Base-by-base conservation (phyloP, 179 eudicot species). In the Heliamphora pulchella region DNA sequence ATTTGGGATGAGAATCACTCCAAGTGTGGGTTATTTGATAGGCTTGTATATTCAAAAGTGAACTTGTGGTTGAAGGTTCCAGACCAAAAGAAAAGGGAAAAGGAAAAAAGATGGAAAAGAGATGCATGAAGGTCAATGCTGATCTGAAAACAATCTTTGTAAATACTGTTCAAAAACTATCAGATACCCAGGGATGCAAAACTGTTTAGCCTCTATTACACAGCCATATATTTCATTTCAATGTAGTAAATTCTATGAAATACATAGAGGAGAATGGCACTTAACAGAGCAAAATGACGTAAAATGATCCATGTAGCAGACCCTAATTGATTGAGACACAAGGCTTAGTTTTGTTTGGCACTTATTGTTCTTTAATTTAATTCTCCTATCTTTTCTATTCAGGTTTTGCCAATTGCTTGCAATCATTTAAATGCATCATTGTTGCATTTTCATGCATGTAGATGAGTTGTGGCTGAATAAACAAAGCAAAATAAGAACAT, bases 401-500 rank as follows among this genome's bases (percentile, higher is more conserved):
- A 59, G 64, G 64, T 22, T 20, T 64, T 64, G 11, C 22, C 4
- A 20, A 64, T 64, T 64, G 10, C 20, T 59, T 15, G 64, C 8
- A 64, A 64, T 64, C n/a, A 22, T 22, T 64, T 17, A 5, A 59
- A 5, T 6, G 11, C 10, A 64, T 43, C 0, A 54, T 17, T 43
- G 8, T 54, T 39, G 5, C 50, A 22, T 74, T 54, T 74, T 74
- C 55, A 74, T 41, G n/a, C 8, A 1, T 41, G 47, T 55, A 15
- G 66, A 75, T 58, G 39, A 39, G 44, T 59, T 58, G 51, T 41
- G 51, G 67, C 51, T 58, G 46, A 75, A 75, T 58, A 58, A 41
- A 39, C n/a, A 43, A 11, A 54, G n/a, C 1, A 11, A 43, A 17
- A 43, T 75, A 41, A 50, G 31, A 48, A 44, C 43, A 46, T 18